Evolutionary conservation across 345 rosid genomes (phyloP).

Genomic region (Citrus inodora): DNA sequence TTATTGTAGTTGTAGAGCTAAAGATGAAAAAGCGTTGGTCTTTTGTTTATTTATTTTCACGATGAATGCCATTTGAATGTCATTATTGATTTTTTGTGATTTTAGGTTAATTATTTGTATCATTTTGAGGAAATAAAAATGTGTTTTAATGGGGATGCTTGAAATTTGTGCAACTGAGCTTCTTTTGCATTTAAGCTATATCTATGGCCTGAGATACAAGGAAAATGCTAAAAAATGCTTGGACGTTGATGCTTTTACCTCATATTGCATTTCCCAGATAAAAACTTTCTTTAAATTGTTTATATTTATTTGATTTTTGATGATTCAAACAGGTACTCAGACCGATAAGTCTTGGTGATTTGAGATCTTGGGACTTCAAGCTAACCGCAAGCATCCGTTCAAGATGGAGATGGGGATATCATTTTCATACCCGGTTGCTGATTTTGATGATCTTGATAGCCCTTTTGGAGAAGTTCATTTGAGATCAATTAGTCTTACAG

Average conservation of each 20-base stretch:
- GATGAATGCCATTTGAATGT: too few species aligned
- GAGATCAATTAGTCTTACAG: constrained; percentile 22
- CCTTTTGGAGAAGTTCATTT: constrained; percentile 27
- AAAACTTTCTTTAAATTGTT: not conserved
- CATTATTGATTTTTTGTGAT: not conserved
- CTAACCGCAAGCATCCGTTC: not conserved
- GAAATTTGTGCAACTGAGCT: not conserved
- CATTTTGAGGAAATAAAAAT: not conserved
- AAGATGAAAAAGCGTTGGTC: not conserved
- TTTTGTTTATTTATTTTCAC: not conserved
- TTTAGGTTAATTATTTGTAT: not conserved
- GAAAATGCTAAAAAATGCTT: not conserved
- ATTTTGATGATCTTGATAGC: constrained; percentile 24
- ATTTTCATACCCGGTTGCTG: constrained; percentile 26
- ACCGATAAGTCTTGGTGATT: constrained; percentile 4
- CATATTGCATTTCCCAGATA: not conserved
- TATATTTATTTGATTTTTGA: not conserved
- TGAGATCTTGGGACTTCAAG: constrained; percentile 14
- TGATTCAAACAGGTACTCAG: constrained; percentile 12
- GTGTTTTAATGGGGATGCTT: not conserved
- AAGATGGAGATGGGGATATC: constrained; percentile 29
- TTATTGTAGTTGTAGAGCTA: not conserved
- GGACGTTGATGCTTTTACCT: not conserved
- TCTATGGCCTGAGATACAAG: not conserved
- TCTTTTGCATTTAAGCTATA: not conserved